These are phyloP conservation scores for Colletotrichum orbiculare DNA, from an alignment of 2,329 filamentous ascomycete species.

Conservation along the genomic window DNA sequence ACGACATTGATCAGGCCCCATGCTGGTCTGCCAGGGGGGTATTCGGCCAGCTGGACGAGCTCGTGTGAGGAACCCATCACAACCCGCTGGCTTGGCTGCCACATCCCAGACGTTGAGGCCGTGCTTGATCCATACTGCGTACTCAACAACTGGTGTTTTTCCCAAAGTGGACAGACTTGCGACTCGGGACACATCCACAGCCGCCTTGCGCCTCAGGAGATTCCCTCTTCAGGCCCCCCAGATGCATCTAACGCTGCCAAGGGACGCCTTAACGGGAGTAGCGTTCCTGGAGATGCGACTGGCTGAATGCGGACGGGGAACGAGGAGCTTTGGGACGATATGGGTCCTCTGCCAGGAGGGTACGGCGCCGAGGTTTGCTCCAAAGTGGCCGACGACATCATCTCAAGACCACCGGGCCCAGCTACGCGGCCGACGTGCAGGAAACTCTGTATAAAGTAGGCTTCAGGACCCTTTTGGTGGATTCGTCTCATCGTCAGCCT, in stretches of 20 bases:
- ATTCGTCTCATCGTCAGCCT: slow-evolving; percentile 22
- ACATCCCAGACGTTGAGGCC: slow-evolving; percentile 23
- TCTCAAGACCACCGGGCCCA: slow-evolving; percentile 18
- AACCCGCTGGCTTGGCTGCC: slow-evolving; percentile 27
- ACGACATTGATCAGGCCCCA: slow-evolving; percentile 19
- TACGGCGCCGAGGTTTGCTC: slow-evolving; percentile 25
- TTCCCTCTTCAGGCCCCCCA: slow-evolving; percentile 7
- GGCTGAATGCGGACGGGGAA: slow-evolving; percentile 2
- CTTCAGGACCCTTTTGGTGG: neutral
- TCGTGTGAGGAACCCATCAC: neutral
- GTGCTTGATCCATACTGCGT: slow-evolving; percentile 21
- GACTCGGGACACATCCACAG: slow-evolving; percentile 15
- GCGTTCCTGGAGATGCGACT: slow-evolving; percentile 23
- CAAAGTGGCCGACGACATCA: neutral
- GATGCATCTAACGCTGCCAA: slow-evolving; percentile 27
- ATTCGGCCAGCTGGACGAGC: neutral
- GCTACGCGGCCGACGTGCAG: slow-evolving; percentile 10
- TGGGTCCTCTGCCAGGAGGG: neutral
- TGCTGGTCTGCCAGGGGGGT: slow-evolving; percentile 1
- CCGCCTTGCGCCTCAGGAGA: slow-evolving; percentile 20
- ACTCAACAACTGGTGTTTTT: slow-evolving; percentile 17
- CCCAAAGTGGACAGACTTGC: slow-evolving; percentile 37
- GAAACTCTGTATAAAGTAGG: slow-evolving; percentile 32
- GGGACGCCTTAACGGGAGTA: neutral
- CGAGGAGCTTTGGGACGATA: slow-evolving; percentile 18